These are phyloP conservation scores for Umbelopsis vinacea DNA, from an alignment of 192 early-diverging fungal genomes.

Conservation along the genomic window DNA sequence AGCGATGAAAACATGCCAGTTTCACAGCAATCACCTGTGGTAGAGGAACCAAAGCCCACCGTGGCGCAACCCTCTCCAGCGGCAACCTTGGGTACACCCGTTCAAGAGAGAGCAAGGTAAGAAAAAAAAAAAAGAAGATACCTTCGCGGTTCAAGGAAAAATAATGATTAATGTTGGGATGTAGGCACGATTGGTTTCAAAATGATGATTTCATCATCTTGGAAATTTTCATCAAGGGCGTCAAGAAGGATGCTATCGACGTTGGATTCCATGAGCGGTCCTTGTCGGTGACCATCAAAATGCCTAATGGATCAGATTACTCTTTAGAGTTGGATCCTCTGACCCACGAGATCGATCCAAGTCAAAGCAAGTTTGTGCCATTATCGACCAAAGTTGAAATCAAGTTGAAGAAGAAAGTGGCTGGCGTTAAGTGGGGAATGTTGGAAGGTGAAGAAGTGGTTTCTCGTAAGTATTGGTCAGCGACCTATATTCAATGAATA, in stretches of 20 bases:
- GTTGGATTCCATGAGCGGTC: conserved; percentile 67
- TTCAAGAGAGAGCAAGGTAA: conserved; percentile 24
- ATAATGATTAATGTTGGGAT: not conserved
- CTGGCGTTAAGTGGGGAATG: conserved; percentile 86
- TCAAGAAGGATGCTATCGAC: conserved; percentile 70
- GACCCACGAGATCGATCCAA: conserved; percentile 74
- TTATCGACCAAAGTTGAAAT: conserved; percentile 97
- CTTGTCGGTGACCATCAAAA: conserved; percentile 80
- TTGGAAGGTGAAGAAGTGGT: conserved; percentile 71
- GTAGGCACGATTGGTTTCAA: conserved; percentile 98
- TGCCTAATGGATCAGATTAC: conserved; percentile 85
- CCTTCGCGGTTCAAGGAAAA: not conserved
- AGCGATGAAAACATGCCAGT: not conserved
- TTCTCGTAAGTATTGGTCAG: conserved; percentile 9
- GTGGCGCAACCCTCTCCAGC: not conserved
- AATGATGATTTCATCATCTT: conserved; percentile 88
- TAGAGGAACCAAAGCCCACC: not conserved
- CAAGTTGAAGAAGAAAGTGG: conserved; percentile 73
- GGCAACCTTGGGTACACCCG: not conserved
- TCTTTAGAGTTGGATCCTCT: conserved; percentile 93
- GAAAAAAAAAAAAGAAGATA: not conserved
- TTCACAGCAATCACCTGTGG: not conserved
- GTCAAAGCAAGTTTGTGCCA: conserved; percentile 71
- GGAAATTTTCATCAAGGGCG: conserved; percentile 89
- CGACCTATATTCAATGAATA: too few species aligned